These are phyloP conservation scores for Neonectria ditissima DNA, from an alignment of 2,329 filamentous ascomycete genomes.

Conservation along the genomic window DNA sequence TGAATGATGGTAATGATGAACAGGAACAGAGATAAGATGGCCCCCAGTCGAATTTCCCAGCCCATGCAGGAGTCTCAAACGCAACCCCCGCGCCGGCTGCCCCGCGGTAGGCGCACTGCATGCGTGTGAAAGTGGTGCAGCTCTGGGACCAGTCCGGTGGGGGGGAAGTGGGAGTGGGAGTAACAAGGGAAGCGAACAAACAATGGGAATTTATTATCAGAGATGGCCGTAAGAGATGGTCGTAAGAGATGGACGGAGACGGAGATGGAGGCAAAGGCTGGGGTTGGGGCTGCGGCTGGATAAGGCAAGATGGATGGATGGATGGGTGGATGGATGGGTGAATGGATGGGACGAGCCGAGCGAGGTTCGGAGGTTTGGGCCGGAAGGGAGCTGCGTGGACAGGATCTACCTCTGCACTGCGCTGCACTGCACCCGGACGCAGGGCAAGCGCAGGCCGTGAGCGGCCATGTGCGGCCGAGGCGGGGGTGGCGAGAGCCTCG, in stretches of 20 bases:
- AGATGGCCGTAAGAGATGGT: conserved; percentile 11
- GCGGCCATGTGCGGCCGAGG: neutral
- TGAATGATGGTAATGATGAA: conserved; percentile 31
- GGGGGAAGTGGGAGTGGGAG: conserved; percentile 13
- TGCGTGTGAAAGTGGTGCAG: neutral
- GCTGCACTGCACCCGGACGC: neutral
- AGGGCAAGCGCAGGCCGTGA: neutral
- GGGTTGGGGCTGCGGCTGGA: neutral
- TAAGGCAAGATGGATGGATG: neutral
- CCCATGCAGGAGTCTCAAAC: conserved; percentile 3
- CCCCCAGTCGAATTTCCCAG: conserved; percentile 9
- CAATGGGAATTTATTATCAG: conserved; percentile 20
- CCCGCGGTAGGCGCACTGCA: conserved; percentile 23
- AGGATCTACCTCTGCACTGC: neutral
- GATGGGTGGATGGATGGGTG: neutral
- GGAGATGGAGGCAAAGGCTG: neutral
- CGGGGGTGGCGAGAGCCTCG: neutral
- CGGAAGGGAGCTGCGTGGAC: neutral
- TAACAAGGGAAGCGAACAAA: neutral
- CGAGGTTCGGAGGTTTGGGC: conserved; percentile 25
- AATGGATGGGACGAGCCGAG: conserved; percentile 20
- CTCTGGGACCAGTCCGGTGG: conserved; percentile 2
- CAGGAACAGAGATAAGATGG: conserved; percentile 28
- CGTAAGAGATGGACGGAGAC: no score
- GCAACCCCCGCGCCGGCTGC: conserved; percentile 23